Evolutionary conservation across 2,329 filamentous ascomycete species (phyloP).

Genomic region (Cryphonectria japonica): DNA sequence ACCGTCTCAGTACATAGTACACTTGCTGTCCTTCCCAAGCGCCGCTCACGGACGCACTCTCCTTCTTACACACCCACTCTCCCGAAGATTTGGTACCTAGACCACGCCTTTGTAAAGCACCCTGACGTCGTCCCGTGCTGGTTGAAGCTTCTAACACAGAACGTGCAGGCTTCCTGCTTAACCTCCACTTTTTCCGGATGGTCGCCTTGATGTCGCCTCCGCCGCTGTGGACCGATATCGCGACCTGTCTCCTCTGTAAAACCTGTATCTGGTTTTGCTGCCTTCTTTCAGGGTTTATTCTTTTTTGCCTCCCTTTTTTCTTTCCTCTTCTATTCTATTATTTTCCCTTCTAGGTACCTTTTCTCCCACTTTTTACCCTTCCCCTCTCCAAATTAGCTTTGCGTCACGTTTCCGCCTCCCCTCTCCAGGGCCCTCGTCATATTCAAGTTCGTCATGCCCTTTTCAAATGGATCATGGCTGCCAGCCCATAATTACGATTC

Average conservation of each 20-base stretch:
- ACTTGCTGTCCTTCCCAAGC: not conserved
- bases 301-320: not conserved
- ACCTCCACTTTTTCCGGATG: slow-evolving; percentile 3
- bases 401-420: not conserved
- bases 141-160: not conserved
- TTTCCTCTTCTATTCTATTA: not conserved
- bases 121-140: not conserved
- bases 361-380: not conserved
- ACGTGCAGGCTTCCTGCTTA: not conserved
- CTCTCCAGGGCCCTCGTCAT: not conserved
- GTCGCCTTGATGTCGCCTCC: slow-evolving; percentile 8
- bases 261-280: not conserved
- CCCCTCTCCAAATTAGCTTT: not conserved
- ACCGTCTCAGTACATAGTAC: not conserved
- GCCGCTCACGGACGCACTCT: not conserved
- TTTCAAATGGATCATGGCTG: not conserved
- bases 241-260: not conserved
- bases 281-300: not conserved
- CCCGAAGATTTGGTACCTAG: too few species aligned
- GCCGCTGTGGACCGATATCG: slow-evolving; percentile 1
- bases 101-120: not conserved
- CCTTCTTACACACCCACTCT: not conserved
- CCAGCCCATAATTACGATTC: not conserved
- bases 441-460: not conserved
- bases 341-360: not conserved